Base-by-base conservation (phyloP, 164 flowering plant genomes). In the Brasenia schreberi region DNA sequence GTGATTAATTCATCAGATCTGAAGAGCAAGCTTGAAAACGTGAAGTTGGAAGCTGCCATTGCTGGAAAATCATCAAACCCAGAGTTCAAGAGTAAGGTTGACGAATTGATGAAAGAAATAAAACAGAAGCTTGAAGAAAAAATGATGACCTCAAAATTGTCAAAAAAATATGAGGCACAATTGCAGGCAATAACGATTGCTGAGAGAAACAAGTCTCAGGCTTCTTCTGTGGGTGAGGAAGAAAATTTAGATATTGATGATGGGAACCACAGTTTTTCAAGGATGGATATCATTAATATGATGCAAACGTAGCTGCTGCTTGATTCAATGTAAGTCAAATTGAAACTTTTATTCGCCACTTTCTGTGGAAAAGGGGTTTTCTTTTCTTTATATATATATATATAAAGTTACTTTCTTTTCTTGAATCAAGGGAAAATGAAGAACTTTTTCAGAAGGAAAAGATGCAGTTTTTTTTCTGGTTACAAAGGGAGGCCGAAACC, bases 81-180 rank as follows among this genome's bases (percentile, higher is more conserved):
- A 39, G 86, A 77, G 19, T 45, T 80, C 10, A 80, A 76, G 70
- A 69, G 72, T 33, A 90, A 83, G 75, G 87, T 92, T 66, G 79
- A 77, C 64, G 79, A 80, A 69, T 72, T 87, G 64, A 73, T 72
- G 71, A 78, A 78, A 66, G 75, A 84, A 72, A 82, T 88, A 58
- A 87, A 76, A 78, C 77, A 80, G 69, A 79, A 66, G 61, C 76
- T 89, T 65, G 83, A 70, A 6, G 85, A 80, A 64, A 82, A 80
- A 52, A 4, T 87, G 64, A 71, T 69, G 59, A 78, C 81, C 43
- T 71, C 85, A 9, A 81, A 61, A 56, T 68, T 86, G 65, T 69
- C 73, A 63, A 81, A 78, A 69, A 84, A 84, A 73, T 81, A 78
- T 66, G 90, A 83, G 61, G 67, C 75, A 71, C 78, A 82, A 68